These are phyloP conservation scores for Fusarium euwallaceae DNA, from an alignment of 2,329 filamentous ascomycete genomes.

Conservation along the genomic window DNA sequence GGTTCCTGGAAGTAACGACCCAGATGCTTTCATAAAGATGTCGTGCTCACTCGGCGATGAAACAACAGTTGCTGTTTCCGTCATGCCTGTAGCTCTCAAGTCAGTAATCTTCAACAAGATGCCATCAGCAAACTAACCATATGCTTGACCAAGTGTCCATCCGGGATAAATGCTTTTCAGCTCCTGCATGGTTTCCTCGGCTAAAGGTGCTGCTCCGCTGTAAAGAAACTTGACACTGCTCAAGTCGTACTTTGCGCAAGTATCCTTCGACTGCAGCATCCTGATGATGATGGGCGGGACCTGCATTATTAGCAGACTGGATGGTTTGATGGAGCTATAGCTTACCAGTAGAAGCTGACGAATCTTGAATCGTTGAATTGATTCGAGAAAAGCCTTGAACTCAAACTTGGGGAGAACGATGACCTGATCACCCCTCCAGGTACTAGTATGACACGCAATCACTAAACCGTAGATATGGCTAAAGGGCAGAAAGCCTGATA, in stretches of 20 bases:
- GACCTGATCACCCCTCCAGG: slow-evolving; percentile 70
- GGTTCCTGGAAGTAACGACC: slow-evolving; percentile 72
- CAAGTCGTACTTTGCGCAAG: slow-evolving; percentile 7
- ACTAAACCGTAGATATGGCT: slow-evolving; percentile 85
- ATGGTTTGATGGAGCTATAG: neutral
- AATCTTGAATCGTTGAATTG: slow-evolving; percentile 78
- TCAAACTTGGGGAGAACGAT: slow-evolving; percentile 82
- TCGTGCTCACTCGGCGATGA: neutral
- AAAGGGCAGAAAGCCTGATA: slow-evolving; percentile 76
- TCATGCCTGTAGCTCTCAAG: neutral
- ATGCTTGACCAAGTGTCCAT: slow-evolving; percentile 57
- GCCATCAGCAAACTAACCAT: neutral
- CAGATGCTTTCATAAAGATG: slow-evolving; percentile 58
- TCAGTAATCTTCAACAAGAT: neutral
- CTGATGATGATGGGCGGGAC: slow-evolving; percentile 65
- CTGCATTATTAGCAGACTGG: neutral
- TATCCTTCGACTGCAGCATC: neutral
- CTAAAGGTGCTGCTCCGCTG: slow-evolving; percentile 74
- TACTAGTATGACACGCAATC: slow-evolving; percentile 75
- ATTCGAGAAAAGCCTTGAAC: slow-evolving; percentile 69
- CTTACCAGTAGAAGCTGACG: slow-evolving; percentile 67
- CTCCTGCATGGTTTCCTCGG: slow-evolving; percentile 72
- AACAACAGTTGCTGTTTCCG: neutral
- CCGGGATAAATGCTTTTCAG: neutral
- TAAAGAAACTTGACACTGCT: slow-evolving; percentile 9